Base-by-base conservation (phyloP, 495 filamentous ascomycete genomes). In the Rhypophila decipiens region DNA sequence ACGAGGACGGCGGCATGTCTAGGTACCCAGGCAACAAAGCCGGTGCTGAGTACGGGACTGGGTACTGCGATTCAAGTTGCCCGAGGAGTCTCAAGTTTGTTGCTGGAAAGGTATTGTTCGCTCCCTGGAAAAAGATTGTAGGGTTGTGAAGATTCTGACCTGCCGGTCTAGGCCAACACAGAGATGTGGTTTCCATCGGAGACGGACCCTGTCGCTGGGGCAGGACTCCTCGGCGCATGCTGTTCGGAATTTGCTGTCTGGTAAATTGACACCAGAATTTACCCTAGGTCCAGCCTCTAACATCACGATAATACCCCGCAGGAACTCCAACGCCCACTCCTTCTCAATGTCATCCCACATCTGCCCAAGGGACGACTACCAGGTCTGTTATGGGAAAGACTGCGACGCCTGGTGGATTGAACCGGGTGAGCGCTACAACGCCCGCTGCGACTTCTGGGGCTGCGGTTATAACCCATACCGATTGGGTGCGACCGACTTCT, bases 401-500 rank as follows among this genome's bases (percentile, higher is more conserved):
- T 75, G 72, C 42, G 65, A 68, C 38, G 66, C 46, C 4, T 20
- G 13, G n/a, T 27, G 61, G 24, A 65, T 60, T 8, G 64, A 64
- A 52, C 65, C 63, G 5, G 57, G 53, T 5, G 59, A 63, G 42
- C 53, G 68, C 50, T 68, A 63, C 45, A 60, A 52, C 37, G 75
- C 69, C 36, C 71, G 76, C 45, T 88, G 84, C 52, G 85, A 88
- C 56, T 75, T 78, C 42, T 77, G 59, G 55, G 70, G 69, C 24
- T 88, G 85, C 61, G 80, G 85, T 55, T 85, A 80, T 74, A 88
- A 87, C 76, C 72, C 81, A 2, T 87, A 78, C 72, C 75, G 76
- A 34, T 69, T 78, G 66, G 82, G 82, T 29, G 71, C 74, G 57
- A 68, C 51, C 10, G 60, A 59, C 50, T 87, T 83, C 73, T 85